These are phyloP conservation scores for Fusarium sp. DNA, from an alignment of 2,329 filamentous ascomycete species.

Conservation along the genomic window DNA sequence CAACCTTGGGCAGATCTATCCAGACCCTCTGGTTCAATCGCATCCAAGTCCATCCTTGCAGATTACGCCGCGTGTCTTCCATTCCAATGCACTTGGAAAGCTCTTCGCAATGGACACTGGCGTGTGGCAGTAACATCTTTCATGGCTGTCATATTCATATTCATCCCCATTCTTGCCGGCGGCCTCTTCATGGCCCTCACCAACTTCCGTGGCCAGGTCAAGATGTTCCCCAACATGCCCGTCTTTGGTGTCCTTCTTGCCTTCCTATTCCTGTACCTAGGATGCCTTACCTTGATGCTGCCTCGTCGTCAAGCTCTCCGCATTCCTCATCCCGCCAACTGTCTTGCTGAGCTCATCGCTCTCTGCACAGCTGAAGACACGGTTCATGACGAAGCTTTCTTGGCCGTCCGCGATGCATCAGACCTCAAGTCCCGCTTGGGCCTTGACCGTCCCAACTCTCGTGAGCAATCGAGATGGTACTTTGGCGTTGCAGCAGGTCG, in stretches of 20 bases:
- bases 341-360: slow-evolving; percentile 80
- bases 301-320: slow-evolving; percentile 70
- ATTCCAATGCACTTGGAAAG: slow-evolving; percentile 67
- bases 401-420: slow-evolving; percentile 71
- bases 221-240: slow-evolving; percentile 78
- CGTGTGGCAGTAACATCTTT: slow-evolving; percentile 72
- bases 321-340: slow-evolving; percentile 79
- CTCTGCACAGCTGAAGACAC: slow-evolving; percentile 81
- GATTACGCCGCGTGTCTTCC: slow-evolving; percentile 78
- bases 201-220: slow-evolving; percentile 60
- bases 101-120: slow-evolving; percentile 71
- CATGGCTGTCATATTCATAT: slow-evolving; percentile 67
- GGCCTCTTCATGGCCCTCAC: slow-evolving; percentile 81
- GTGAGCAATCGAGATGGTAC: slow-evolving; percentile 64
- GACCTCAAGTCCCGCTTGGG: slow-evolving; percentile 78
- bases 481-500: slow-evolving; percentile 58
- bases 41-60: slow-evolving; percentile 72
- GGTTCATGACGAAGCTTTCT: slow-evolving; percentile 78
- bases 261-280: slow-evolving; percentile 76
- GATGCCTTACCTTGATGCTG: slow-evolving; percentile 71
- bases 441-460: slow-evolving; percentile 57
- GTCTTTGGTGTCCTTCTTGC: slow-evolving; percentile 79
- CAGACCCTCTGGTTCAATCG: slow-evolving; percentile 67
- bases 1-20: slow-evolving; percentile 76
- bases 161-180: slow-evolving; percentile 75